Conservation (phyloP, 2,329 filamentous ascomycete species). For the Diaporthe caulivora region DNA sequence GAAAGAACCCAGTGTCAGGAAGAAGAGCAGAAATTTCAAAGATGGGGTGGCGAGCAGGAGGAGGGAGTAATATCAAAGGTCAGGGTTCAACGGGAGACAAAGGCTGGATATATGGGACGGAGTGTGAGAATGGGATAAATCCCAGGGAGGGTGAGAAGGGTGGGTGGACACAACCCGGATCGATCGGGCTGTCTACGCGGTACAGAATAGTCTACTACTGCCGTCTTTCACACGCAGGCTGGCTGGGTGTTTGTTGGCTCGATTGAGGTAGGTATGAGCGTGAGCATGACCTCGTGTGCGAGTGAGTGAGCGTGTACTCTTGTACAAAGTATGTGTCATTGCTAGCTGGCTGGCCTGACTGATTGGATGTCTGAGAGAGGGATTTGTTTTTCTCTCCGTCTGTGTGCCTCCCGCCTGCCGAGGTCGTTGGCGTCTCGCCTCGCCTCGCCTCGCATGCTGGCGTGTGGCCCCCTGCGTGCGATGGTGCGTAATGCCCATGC, state of each 20-base stretch:
- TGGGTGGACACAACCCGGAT: not conserved
- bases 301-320: too few relatives aligned
- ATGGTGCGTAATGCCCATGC: not conserved
- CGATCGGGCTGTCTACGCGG: slow-evolving; percentile 3
- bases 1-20: not conserved
- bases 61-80: not conserved
- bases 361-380: not conserved
- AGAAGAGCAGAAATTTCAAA: slow-evolving; percentile 8
- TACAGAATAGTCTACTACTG: not conserved
- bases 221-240: not conserved
- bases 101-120: slow-evolving; percentile 21
- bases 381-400: slow-evolving; percentile 1
- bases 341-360: not conserved
- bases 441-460: slow-evolving; percentile 14
- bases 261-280: not conserved
- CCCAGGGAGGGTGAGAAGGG: not conserved
- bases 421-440: slow-evolving; percentile 7
- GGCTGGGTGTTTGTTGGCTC: slow-evolving; percentile 6
- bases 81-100: not conserved
- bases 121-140: not conserved
- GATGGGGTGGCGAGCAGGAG: not conserved
- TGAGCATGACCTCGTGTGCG: slow-evolving; percentile 13
- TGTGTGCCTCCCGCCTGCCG: not conserved
- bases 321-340: slow-evolving; percentile 8
- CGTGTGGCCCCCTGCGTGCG: slow-evolving; percentile 20